Evolutionary conservation across 345 rosid genomes (phyloP).

Genomic region (Euphorbia lathyris): DNA sequence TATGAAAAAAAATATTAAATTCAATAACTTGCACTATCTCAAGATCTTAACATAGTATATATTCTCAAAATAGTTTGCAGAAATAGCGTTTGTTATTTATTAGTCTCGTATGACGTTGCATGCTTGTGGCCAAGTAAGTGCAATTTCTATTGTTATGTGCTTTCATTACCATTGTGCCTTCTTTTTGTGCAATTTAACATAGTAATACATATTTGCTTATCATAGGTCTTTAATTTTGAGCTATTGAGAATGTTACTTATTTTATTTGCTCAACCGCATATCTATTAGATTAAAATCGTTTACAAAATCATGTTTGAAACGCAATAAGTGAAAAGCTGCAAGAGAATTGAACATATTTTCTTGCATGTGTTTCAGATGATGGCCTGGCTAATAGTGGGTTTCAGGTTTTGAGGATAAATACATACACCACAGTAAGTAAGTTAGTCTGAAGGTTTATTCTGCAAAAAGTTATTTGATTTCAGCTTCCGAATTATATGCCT

Average conservation of each 20-base stretch:
- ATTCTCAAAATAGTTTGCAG: not conserved
- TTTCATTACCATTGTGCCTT: not conserved
- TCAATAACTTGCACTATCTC: not conserved
- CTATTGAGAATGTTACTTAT: not conserved
- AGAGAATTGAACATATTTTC: constrained; percentile 3
- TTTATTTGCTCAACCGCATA: not conserved
- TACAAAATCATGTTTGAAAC: not conserved
- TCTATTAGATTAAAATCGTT: not conserved
- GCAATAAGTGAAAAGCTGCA: not conserved
- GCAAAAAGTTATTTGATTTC: not conserved
- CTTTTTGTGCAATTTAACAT: not conserved
- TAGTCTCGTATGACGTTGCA: not conserved
- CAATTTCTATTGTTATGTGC: constrained; percentile 4
- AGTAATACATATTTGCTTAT: not conserved
- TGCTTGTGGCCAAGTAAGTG: constrained; percentile 23
- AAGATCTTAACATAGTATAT: not conserved
- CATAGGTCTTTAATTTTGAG: not conserved
- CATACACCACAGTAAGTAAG: constrained; percentile 85
- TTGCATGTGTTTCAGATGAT: constrained; percentile 59
- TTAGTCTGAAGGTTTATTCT: not conserved
- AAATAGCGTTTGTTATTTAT: not conserved
- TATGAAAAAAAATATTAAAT: not conserved
- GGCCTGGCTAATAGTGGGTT: constrained; percentile 82
- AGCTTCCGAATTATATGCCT: not conserved
- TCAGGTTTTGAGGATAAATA: constrained; percentile 82